These are phyloP conservation scores for Fusarium sulawesiense DNA, from an alignment of 2,329 filamentous ascomycete genomes.

Conservation along the genomic window DNA sequence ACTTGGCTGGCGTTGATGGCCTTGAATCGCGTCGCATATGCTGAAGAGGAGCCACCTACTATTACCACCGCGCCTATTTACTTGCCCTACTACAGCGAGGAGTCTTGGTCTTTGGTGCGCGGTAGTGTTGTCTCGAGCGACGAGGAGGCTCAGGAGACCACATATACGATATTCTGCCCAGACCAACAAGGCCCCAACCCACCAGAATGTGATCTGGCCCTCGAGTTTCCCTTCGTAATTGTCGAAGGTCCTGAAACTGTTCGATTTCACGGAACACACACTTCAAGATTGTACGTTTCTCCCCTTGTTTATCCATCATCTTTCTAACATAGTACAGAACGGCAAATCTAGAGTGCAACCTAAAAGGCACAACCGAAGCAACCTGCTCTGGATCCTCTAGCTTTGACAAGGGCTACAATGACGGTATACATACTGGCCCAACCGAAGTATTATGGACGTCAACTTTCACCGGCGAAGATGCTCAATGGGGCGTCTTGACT, in stretches of 20 bases:
- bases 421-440: constrained; percentile 55
- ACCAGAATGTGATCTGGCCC: constrained; percentile 56
- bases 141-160: constrained; percentile 51
- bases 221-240: constrained; percentile 61
- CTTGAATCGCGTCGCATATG: constrained; percentile 39
- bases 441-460: constrained; percentile 59
- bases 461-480: constrained; percentile 55
- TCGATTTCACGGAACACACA: constrained; percentile 56
- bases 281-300: constrained; percentile 56
- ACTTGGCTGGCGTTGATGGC: constrained; percentile 45
- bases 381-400: constrained; percentile 63
- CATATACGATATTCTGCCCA: constrained; percentile 63
- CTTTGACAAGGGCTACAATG: constrained; percentile 53
- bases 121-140: constrained; percentile 60
- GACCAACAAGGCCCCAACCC: constrained; percentile 54
- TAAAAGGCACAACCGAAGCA: constrained; percentile 57
- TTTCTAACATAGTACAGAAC: constrained; percentile 50
- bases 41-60: constrained; percentile 39
- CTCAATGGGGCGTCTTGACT: constrained; percentile 60
- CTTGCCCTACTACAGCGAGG: constrained; percentile 56
- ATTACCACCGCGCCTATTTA: constrained; percentile 58
- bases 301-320: background rate
- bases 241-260: constrained; percentile 59
- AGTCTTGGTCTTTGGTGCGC: constrained; percentile 58
- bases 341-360: constrained; percentile 57